These are phyloP conservation scores for Nothophoma quercina DNA, from an alignment of 2,329 filamentous ascomycete species.

Conservation along the genomic window DNA sequence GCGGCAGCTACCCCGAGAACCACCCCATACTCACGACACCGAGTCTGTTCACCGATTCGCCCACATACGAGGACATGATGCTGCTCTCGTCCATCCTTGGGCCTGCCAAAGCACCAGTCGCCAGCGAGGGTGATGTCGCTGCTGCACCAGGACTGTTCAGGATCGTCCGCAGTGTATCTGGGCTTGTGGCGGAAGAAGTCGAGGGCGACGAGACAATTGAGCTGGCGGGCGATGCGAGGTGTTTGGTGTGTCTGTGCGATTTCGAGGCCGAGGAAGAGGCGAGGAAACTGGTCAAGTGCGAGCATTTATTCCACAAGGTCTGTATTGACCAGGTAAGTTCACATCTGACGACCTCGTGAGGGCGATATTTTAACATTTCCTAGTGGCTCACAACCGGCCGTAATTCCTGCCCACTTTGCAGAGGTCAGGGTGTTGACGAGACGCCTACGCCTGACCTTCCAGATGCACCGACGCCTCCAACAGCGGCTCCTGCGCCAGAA, in stretches of 20 bases:
- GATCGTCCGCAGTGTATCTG: constrained; percentile 53
- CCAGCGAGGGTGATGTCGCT: constrained; percentile 69
- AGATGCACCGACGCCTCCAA: constrained; percentile 12
- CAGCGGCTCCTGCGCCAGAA: constrained; percentile 24
- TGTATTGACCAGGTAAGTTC: constrained; percentile 72
- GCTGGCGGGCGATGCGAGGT: constrained; percentile 59
- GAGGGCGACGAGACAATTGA: constrained; percentile 45
- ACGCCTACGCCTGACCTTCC: constrained; percentile 33
- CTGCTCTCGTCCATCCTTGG: constrained; percentile 71
- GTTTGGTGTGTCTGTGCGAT: constrained; percentile 71
- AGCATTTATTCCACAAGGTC: constrained; percentile 71
- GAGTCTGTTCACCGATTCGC: constrained; percentile 73
- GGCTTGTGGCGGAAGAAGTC: constrained; percentile 58
- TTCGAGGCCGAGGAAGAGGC: constrained; percentile 69
- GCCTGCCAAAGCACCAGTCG: constrained; percentile 73
- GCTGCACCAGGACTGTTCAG: constrained; percentile 68
- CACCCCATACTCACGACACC: constrained; percentile 74
- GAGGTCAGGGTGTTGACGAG: constrained; percentile 66
- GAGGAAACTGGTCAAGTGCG: constrained; percentile 68
- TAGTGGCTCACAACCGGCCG: constrained; percentile 74
- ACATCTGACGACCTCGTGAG: not conserved
- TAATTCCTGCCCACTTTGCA: constrained; percentile 69
- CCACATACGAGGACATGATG: constrained; percentile 77
- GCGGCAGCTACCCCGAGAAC: constrained; percentile 73
- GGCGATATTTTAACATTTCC: no score